Conservation (phyloP, 305 asterid species). For the Plantago lanceolata region DNA sequence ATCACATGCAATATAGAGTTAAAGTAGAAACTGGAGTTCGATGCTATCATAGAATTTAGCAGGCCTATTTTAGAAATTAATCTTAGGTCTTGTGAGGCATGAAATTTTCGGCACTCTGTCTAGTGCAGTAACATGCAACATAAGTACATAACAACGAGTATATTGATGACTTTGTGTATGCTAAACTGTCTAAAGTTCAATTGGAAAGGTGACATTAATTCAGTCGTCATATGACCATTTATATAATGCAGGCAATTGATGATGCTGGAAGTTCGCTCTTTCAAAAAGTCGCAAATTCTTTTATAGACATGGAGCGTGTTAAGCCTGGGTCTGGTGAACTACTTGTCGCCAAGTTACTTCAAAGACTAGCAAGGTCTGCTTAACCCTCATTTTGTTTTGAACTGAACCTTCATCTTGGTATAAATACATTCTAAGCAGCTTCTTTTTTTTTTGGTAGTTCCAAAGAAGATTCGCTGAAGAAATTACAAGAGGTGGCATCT, state of each 20-base stretch:
- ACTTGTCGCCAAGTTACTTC: slow-evolving; percentile 69
- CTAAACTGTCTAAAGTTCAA: neutral
- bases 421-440: too few relatives aligned
- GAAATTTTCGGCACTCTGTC: too few relatives aligned
- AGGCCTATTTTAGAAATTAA: too few relatives aligned
- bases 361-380: slow-evolving; percentile 74
- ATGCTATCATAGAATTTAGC: too few relatives aligned
- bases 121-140: too few relatives aligned
- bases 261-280: slow-evolving; percentile 58
- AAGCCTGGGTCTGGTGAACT: slow-evolving; percentile 85
- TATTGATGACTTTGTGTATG: neutral
- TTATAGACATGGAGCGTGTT: slow-evolving; percentile 70
- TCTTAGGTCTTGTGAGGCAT: too few relatives aligned
- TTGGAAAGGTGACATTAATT: neutral
- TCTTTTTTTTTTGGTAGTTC: slow-evolving; percentile 45
- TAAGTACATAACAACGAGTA: neutral
- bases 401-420: slow-evolving; percentile 1
- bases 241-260: slow-evolving; percentile 54
- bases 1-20: neutral
- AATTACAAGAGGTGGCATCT: slow-evolving; percentile 76
- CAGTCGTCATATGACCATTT: neutral
- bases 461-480: slow-evolving; percentile 72
- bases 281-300: slow-evolving; percentile 52
- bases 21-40: neutral
- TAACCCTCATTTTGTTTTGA: slow-evolving; percentile 12